Percentiles rank a stretch among this genome's conserved stretches.
These are phyloP conservation scores for Populus hybrid DNA, from an alignment of 441 rosid species.

Conservation along the genomic window DNA sequence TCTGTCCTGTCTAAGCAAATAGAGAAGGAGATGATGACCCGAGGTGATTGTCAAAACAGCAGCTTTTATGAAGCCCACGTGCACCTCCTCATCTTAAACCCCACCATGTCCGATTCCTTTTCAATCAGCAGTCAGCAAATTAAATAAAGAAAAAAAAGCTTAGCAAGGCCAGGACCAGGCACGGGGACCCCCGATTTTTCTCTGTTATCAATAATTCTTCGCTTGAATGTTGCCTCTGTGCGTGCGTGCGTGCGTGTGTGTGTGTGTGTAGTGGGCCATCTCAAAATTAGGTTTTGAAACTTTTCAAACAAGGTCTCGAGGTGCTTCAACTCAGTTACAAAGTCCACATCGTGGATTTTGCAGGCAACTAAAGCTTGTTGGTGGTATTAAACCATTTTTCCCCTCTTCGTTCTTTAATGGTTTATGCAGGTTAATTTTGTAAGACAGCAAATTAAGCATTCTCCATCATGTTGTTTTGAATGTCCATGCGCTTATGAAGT, in stretches of 20 bases:
- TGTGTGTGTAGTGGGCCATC: background rate
- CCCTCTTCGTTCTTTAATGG: no score
- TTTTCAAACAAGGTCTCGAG: background rate
- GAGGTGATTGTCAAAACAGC: slow-evolving; percentile 28
- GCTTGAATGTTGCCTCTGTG: background rate
- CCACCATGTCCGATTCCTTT: slow-evolving; percentile 32
- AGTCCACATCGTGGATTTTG: no score
- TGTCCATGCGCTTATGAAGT: no score
- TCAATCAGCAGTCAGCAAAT: background rate
- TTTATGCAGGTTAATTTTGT: no score
- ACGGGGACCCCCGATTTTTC: background rate
- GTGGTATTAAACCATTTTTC: no score
- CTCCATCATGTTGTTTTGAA: no score
- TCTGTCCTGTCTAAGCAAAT: background rate
- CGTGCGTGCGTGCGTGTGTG: no score
- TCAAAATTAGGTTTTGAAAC: background rate
- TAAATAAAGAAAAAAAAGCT: background rate
- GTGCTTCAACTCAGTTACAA: background rate
- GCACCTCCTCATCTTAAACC: slow-evolving; percentile 31
- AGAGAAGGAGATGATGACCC: background rate
- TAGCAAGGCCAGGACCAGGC: background rate
- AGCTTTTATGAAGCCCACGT: slow-evolving; percentile 48
- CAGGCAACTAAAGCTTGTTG: no score
- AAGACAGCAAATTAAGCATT: no score
- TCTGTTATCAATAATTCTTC: background rate